Evolutionary conservation across 768 basidiomycete species (phyloP), one percentile per base, ranked within the genome.

Genomic region (Sarcodon aspratus): DNA sequence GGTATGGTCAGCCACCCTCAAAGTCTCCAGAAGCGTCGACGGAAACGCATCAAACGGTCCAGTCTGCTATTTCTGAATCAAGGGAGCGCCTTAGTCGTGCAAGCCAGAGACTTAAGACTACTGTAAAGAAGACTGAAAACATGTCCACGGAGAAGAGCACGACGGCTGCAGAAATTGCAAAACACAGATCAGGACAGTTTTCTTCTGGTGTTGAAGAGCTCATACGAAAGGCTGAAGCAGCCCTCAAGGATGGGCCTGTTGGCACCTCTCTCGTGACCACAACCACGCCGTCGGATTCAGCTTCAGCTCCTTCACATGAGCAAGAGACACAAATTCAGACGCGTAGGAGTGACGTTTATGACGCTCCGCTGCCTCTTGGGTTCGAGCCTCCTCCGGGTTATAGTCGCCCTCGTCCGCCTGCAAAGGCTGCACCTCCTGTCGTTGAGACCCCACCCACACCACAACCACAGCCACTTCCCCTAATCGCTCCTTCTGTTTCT

Each of bases 361-460:
- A 68, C 42, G 74, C 67, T 13, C 82, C 84, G 6, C 71, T 98
- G 18, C 96, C 95, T n/a, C 66, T 99, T 46, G 95, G 93, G 10
- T 90, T 88, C 62, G 93, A 97, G 63, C 90, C 85, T 9, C 94
- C 95, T 33, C 90, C 90, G 18, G 95, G 95, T 15, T 97, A 80
- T 63, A 70, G 74, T 49, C 74, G 80, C 36, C 80, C 86, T 10
- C 55, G 68, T 17, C 72, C 79, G 15, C 66, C 74, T 32, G 78
- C 79, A 59, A 63, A 68, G 15, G 54, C 55, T 10, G 52, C 53
- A 6, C 56, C 59, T n/a, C 37, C 33, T 35, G 56, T 63, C 36
- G 46, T 61, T n/a, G 65, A 66, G 51, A 15, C 52, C 11, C 42
- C 55, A 27, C 61, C 54, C 48, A 61, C 61, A 36, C n/a, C n/a